Evolutionary conservation across 352 stramenopile genomes (phyloP).

Genomic region (Globisporangium alternatum): DNA sequence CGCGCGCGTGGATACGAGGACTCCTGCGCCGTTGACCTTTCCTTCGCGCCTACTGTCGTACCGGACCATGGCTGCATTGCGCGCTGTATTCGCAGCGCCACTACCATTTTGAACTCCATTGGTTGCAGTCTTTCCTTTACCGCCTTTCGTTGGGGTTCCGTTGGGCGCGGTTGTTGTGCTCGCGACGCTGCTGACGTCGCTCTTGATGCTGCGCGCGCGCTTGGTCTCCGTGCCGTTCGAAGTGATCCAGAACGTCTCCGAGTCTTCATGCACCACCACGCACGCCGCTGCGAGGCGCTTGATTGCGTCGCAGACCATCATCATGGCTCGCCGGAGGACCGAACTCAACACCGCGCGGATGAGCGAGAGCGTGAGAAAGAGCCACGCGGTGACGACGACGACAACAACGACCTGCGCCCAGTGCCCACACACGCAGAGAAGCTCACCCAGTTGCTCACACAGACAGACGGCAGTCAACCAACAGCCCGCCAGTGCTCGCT

Average conservation of each 20-base stretch:
- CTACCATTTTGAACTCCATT: neutral
- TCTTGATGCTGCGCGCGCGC: slow-evolving; percentile 20
- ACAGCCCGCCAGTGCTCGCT: neutral
- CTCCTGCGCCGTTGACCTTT: slow-evolving; percentile 8
- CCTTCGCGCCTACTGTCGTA: slow-evolving; percentile 20
- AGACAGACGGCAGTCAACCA: neutral
- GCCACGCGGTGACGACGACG: neutral
- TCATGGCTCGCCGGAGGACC: slow-evolving; percentile 17
- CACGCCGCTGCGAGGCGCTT: slow-evolving; percentile 36
- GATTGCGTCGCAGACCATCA: slow-evolving; percentile 41
- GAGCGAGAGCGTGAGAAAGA: neutral
- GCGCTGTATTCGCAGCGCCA: neutral
- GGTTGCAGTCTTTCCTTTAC: neutral
- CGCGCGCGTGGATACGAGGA: slow-evolving; percentile 13
- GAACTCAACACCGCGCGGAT: too few relatives aligned
- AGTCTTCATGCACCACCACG: slow-evolving; percentile 31
- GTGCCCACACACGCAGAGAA: too few relatives aligned
- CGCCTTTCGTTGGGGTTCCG: neutral
- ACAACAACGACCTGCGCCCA: neutral
- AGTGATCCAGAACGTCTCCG: slow-evolving; percentile 24
- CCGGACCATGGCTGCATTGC: slow-evolving; percentile 4
- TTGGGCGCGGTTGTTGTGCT: neutral
- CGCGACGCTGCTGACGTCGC: slow-evolving; percentile 5
- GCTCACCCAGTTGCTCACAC: too few relatives aligned
- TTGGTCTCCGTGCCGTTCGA: slow-evolving; percentile 26